Evolutionary conservation across 192 early-diverging fungal genomes (phyloP).

Genomic region (Backusella mclennaniae): DNA sequence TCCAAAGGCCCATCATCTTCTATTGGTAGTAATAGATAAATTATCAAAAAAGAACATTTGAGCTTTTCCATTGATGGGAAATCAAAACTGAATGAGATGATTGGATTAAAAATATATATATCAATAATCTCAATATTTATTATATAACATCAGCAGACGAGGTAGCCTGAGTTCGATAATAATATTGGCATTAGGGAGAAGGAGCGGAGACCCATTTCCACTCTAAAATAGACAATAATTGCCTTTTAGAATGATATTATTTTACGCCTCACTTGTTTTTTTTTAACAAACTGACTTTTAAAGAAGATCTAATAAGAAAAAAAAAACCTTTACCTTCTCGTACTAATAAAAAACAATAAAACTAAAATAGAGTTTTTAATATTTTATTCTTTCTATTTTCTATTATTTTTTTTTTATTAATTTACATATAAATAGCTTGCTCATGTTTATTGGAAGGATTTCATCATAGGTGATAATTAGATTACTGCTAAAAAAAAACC

Average conservation of each 20-base stretch:
- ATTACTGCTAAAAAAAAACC: not conserved
- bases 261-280: not conserved
- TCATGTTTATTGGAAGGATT: not conserved
- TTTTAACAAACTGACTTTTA: not conserved
- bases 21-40: not conserved
- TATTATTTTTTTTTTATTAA: not conserved
- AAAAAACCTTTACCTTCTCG: not conserved
- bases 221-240: slow-evolving; percentile 3
- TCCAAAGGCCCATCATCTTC: not conserved
- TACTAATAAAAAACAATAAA: not conserved
- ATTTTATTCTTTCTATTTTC: not conserved
- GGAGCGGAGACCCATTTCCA: not conserved
- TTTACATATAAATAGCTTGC: not conserved
- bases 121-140: not conserved
- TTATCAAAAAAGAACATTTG: not conserved
- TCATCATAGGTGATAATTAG: not conserved
- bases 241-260: not conserved
- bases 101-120: not conserved
- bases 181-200: not conserved
- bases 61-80: not conserved
- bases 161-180: not conserved
- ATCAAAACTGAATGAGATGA: not conserved
- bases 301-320: not conserved
- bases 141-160: not conserved
- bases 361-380: not conserved